Conservation (phyloP, 805 yeast genomes). For the Isabelozyma gotoi region DNA sequence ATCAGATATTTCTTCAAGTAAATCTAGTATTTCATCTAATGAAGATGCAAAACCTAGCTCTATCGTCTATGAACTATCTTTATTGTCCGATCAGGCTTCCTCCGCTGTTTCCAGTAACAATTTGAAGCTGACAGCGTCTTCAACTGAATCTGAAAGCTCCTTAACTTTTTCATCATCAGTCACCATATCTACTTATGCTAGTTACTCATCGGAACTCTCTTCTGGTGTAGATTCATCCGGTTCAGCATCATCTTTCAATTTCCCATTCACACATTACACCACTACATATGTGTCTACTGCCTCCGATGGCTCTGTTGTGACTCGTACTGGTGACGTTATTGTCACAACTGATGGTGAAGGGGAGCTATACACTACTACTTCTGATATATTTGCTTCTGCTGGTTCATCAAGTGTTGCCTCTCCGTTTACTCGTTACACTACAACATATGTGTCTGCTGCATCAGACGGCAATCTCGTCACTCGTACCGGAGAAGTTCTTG, state of each 20-base stretch:
- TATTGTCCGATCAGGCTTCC: too few relatives aligned
- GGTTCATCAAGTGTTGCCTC: not conserved
- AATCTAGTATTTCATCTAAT: too few relatives aligned
- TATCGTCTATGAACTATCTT: too few relatives aligned
- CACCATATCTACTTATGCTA: too few relatives aligned
- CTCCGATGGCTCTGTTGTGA: not conserved
- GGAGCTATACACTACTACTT: not conserved
- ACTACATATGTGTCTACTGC: not conserved
- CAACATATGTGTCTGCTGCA: conserved; percentile 10
- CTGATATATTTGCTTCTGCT: not conserved
- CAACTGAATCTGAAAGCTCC: too few relatives aligned
- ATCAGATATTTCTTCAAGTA: too few relatives aligned
- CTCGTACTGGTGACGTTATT: not conserved
- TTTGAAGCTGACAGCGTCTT: too few relatives aligned
- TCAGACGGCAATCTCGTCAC: conserved; percentile 12
- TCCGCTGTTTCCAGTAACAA: too few relatives aligned
- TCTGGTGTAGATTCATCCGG: too few relatives aligned
- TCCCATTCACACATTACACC: not conserved
- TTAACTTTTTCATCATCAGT: too few relatives aligned
- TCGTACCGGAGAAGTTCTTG: conserved; percentile 15
- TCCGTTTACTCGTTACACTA: conserved; percentile 10
- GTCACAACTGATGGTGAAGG: not conserved
- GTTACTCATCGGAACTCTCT: too few relatives aligned
- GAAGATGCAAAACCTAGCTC: too few relatives aligned
- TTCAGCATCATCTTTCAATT: not conserved